Evolutionary conservation across 1,139 yeast species (phyloP).

Genomic region (Candida pseudocylindracea): DNA sequence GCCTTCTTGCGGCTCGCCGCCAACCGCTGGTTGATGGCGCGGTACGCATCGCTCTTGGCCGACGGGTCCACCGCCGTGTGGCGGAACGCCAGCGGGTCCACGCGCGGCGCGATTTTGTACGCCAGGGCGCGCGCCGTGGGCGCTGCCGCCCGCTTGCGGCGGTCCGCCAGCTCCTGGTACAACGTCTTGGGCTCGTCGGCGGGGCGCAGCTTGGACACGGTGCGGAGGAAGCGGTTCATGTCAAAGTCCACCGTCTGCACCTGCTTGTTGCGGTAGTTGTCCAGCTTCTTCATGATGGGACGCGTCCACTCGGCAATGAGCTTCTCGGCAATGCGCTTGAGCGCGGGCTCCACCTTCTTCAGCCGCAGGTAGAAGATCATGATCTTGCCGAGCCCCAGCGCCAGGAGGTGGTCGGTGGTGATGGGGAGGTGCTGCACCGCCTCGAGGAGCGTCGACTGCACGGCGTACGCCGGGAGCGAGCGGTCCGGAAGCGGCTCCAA

Average conservation of each 20-base stretch:
- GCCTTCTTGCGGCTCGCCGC: too few relatives aligned
- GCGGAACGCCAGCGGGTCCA: constrained; percentile 13
- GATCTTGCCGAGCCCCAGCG: constrained; percentile 86
- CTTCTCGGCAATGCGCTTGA: constrained; percentile 77
- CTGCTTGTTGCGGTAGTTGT: constrained; percentile 76
- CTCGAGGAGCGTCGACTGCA: constrained; percentile 67
- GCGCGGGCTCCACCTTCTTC: constrained; percentile 66
- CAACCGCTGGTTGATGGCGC: too few relatives aligned
- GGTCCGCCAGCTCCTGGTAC: constrained; percentile 81
- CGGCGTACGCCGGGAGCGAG: constrained; percentile 88
- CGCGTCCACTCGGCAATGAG: constrained; percentile 96
- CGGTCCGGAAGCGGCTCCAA: constrained; percentile 97
- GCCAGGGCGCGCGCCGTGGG: constrained; percentile 80
- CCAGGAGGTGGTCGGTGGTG: constrained; percentile 86
- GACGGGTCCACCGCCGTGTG: too few relatives aligned
- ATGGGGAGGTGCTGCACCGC: constrained; percentile 68
- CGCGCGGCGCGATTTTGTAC: constrained; percentile 77
- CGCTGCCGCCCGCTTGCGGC: constrained; percentile 85
- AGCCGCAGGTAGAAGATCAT: constrained; percentile 85
- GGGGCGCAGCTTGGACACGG: constrained; percentile 14
- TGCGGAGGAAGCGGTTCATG: constrained; percentile 27
- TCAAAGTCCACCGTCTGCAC: constrained; percentile 55
- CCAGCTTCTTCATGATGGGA: constrained; percentile 90
- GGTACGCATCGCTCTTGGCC: too few relatives aligned
- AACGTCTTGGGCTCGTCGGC: constrained; percentile 28